Conservation (phyloP, 2,329 filamentous ascomycete genomes). For the Tolypocladium endophyticum region DNA sequence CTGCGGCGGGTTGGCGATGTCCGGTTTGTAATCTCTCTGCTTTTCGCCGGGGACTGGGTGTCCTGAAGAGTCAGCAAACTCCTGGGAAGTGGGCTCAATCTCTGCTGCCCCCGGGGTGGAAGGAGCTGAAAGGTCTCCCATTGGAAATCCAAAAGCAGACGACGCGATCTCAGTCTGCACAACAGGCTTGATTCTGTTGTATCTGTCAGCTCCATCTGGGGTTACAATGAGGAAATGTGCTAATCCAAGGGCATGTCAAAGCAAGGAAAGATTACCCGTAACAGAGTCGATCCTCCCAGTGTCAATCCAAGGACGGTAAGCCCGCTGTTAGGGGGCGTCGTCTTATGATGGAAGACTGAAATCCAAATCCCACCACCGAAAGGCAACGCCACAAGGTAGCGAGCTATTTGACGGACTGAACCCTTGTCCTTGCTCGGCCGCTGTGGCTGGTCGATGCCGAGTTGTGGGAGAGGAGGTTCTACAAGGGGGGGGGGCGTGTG, state of each 20-base stretch:
- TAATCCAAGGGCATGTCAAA: not conserved
- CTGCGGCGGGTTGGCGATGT: not conserved
- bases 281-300: not conserved
- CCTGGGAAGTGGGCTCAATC: slow-evolving; percentile 7
- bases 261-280: not conserved
- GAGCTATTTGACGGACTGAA: not conserved
- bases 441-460: not conserved
- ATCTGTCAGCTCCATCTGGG: not conserved
- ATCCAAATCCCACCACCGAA: not conserved
- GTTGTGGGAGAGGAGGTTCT: not conserved
- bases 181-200: not conserved
- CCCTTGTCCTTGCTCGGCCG: not conserved
- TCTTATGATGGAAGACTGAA: not conserved
- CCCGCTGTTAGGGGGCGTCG: not conserved
- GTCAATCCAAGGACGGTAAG: not conserved
- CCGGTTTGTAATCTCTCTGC: not conserved
- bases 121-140: slow-evolving; percentile 22
- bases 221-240: not conserved
- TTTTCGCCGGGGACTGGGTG: not conserved
- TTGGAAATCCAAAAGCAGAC: slow-evolving; percentile 9
- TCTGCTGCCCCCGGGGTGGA: slow-evolving; percentile 8
- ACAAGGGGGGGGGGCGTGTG: not conserved
- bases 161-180: not conserved
- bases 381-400: not conserved
- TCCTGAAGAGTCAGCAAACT: not conserved